Evolutionary conservation across 805 yeast genomes (phyloP).

Genomic region (Saccharomycopsis selenospora): DNA sequence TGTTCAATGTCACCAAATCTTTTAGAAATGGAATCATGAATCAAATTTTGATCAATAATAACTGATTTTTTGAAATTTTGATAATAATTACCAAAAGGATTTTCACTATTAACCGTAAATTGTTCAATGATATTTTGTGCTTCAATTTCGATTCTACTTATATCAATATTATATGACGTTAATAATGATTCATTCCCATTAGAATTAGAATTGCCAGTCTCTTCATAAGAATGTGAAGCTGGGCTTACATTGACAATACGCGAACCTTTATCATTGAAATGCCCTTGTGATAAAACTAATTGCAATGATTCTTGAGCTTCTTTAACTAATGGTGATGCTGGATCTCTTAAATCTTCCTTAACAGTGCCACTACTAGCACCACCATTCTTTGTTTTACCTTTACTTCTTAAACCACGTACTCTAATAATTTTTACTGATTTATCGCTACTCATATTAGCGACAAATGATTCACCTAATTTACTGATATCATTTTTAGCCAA

Average conservation of each 20-base stretch:
- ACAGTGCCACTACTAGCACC: slow-evolving; percentile 33
- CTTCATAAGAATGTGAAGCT: not conserved
- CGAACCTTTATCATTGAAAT: not conserved
- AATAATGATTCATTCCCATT: slow-evolving; percentile 3
- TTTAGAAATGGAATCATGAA: slow-evolving; percentile 46
- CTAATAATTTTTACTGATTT: slow-evolving; percentile 50
- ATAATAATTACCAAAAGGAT: slow-evolving; percentile 25
- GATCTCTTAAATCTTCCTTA: slow-evolving; percentile 34
- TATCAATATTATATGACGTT: not conserved
- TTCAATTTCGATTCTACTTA: slow-evolving; percentile 17
- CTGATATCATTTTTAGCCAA: slow-evolving; percentile 15
- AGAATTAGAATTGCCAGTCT: not conserved
- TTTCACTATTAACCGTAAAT: slow-evolving; percentile 22
- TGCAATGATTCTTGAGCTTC: slow-evolving; percentile 28
- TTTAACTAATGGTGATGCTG: slow-evolving; percentile 27
- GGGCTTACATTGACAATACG: too few relatives aligned
- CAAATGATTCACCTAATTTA: slow-evolving; percentile 14
- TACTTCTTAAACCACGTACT: slow-evolving; percentile 68
- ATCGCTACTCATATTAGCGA: slow-evolving; percentile 7
- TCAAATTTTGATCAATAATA: slow-evolving; percentile 25
- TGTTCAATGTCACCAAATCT: slow-evolving; percentile 87
- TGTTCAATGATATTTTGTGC: slow-evolving; percentile 13
- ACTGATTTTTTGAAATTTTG: slow-evolving; percentile 21
- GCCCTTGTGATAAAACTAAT: not conserved
- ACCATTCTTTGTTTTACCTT: slow-evolving; percentile 30